Evolutionary conservation across 2,329 filamentous ascomycete species (phyloP), one percentile per base, ranked within the genome.

Genomic region (Epichloe typhina): DNA sequence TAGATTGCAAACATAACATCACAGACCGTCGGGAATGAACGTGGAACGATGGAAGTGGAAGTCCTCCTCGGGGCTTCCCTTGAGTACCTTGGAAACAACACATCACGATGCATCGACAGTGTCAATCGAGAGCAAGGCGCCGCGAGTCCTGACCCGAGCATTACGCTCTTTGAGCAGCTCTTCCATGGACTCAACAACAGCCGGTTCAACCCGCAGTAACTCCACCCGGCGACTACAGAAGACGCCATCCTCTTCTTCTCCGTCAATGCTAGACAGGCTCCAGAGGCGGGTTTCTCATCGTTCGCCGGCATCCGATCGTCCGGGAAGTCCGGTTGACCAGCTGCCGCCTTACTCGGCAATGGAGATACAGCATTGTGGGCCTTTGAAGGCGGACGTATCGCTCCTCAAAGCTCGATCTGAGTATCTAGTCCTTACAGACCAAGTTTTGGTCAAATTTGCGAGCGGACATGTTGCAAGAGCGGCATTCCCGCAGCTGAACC

Each of bases 341-440:
- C 56, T 61, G 33, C 58, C 60, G 15, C 59, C 64, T 3, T 66
- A 68, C 43, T 56, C 61, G 2, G 56, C 61, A 12, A 69, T 71
- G 65, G 67, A 68, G 38, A 57, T 75, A 17, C 55, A 74, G 40
- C 70, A 70, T 45, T 69, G 69, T 47, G 73, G 73, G 2, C 62
- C 70, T 15, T 64, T 80, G 37, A 76, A 77, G 58, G 62, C 70
- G 1, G 74, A 78, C 51, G 62, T 71, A 4, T 72, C 72, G 19
- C 62, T 76, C 3, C 64, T 75, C 54, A 77, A 75, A 52, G 64
- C 70, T 2, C 72, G 72, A 37, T 65, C 69, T 47, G 72, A 74
- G 50, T 77, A 76, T 53, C 59, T 80, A 11, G 75, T 79, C 31
- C 62, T 78, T 23, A 76, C 77, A 3, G 64, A 74, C 35, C 67